phyloP scores from a whole-genome alignment of 257 asterid genomes.

The Gentiana dahurica region DNA sequence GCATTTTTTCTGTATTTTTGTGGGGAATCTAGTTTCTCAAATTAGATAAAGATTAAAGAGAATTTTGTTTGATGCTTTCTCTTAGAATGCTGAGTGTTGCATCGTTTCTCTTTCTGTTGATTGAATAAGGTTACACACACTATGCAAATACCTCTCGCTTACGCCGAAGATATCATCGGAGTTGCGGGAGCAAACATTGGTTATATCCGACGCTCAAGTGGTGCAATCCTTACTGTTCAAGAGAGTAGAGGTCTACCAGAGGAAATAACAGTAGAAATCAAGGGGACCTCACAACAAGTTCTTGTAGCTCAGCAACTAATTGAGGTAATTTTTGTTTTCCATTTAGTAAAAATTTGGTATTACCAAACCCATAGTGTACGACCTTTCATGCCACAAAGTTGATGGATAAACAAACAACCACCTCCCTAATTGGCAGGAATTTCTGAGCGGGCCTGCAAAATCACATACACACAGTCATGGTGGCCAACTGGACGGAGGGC shows the following conservation, averaged over 20 bases:
- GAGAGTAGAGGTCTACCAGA: slow-evolving; percentile 63
- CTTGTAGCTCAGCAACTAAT: slow-evolving; percentile 77
- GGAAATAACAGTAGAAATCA: slow-evolving; percentile 78
- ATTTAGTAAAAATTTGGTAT: neutral
- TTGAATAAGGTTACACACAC: slow-evolving; percentile 54
- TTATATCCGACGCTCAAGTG: slow-evolving; percentile 66
- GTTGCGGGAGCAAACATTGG: slow-evolving; percentile 66
- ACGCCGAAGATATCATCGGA: slow-evolving; percentile 89
- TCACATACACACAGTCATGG: slow-evolving; percentile 27
- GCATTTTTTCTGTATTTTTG: neutral
- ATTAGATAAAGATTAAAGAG: too few relatives aligned
- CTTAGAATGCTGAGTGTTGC: too few relatives aligned
- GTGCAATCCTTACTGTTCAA: slow-evolving; percentile 69
- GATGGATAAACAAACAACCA: too few relatives aligned
- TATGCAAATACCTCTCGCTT: slow-evolving; percentile 73
- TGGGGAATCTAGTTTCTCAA: too few relatives aligned
- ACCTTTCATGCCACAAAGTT: too few relatives aligned
- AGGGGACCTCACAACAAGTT: slow-evolving; percentile 77
- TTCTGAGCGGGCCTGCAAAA: slow-evolving; percentile 48
- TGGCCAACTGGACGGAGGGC: slow-evolving; percentile 31
- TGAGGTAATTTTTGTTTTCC: slow-evolving; percentile 31
- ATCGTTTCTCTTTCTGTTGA: slow-evolving; percentile 2
- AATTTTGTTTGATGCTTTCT: too few relatives aligned
- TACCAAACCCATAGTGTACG: too few relatives aligned
- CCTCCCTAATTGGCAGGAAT: slow-evolving; percentile 35